Evolutionary conservation across 768 basidiomycete species (phyloP).

Genomic region (Tulasnella calospora): DNA sequence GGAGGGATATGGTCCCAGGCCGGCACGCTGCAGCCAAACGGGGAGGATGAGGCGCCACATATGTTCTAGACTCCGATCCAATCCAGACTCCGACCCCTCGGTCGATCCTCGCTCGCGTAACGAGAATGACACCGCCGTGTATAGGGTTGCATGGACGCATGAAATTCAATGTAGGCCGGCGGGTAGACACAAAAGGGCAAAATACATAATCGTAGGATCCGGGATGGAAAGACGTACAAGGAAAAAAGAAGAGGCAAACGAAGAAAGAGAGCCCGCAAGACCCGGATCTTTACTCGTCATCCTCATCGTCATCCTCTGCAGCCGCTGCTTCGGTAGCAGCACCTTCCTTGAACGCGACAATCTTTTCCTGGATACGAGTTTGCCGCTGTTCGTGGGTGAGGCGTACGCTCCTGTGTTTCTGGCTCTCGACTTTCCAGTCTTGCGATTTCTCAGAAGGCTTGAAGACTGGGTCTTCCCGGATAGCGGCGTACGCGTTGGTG

Average conservation of each 20-base stretch:
- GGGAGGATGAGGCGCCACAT: neutral
- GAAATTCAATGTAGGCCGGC: neutral
- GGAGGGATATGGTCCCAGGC: neutral
- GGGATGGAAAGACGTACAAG: neutral
- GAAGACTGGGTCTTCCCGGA: slow-evolving; percentile 90
- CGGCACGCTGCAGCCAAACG: neutral
- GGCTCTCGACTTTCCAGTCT: slow-evolving; percentile 85
- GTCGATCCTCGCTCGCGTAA: slow-evolving; percentile 1
- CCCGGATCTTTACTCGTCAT: slow-evolving; percentile 19
- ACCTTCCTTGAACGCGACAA: slow-evolving; percentile 79
- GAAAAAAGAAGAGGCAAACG: neutral
- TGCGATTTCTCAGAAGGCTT: slow-evolving; percentile 81
- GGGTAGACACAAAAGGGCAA: neutral
- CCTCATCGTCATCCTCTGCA: slow-evolving; percentile 50
- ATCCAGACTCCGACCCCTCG: neutral
- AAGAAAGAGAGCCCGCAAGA: neutral
- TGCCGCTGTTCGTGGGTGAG: slow-evolving; percentile 75
- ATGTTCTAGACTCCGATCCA: slow-evolving; percentile 2
- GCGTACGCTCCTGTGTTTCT: slow-evolving; percentile 62
- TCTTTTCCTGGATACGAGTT: slow-evolving; percentile 77
- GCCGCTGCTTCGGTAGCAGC: slow-evolving; percentile 45
- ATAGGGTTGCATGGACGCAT: neutral
- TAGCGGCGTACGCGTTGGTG: slow-evolving; percentile 86
- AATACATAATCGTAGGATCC: slow-evolving; percentile 1
- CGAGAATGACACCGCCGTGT: neutral